Evolutionary conservation across 106 monocot genomes (phyloP), one percentile per base, ranked within the genome.

Genomic region (Allium sativum): DNA sequence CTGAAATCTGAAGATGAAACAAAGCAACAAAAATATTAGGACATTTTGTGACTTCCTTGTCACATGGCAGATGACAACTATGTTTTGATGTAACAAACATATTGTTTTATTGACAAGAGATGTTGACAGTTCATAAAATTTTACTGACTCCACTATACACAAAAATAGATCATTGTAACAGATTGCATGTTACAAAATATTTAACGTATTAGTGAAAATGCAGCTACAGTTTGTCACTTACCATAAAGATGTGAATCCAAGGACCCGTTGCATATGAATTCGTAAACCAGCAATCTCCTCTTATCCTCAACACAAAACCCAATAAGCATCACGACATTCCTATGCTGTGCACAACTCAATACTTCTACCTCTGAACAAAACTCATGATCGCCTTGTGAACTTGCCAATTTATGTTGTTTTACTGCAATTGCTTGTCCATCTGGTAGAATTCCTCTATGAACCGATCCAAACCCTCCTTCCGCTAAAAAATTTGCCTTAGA

Each of bases 351-450:
- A 58, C 93, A 88, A 62, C 88, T 93, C 47, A 93, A 67, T 62
- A 93, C 93, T 70, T 93, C 88, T 4, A 93, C 93, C 52, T 93
- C 93, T 18, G 93, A 84, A 42, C 93, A 93, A 53, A 93, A 93
- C 75, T 93, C 93, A 18, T 44, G 63, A 67, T 93, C 93, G 46
- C 93, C 93, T 68, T 88, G 93, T 10, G 77, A 79, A 56, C 92
- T 87, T 22, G 92, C 92, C 45, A 87, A 55, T 68, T 87, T 87
- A 65, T 92, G 87, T 65, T 93, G 93, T 67, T 93, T 93, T n/a
- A 93, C 83, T 17, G 93, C 93, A 64, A 93, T 61, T 45, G 69
- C 74, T 69, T 93, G 93, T 9, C 93, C 93, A 77, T 93, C 93
- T 21, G 71, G 76, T 7, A 93, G 56, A 22, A 88, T 69, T 9